Evolutionary conservation across 1,139 yeast genomes (phyloP).

Genomic region (Hansenula sp.): DNA sequence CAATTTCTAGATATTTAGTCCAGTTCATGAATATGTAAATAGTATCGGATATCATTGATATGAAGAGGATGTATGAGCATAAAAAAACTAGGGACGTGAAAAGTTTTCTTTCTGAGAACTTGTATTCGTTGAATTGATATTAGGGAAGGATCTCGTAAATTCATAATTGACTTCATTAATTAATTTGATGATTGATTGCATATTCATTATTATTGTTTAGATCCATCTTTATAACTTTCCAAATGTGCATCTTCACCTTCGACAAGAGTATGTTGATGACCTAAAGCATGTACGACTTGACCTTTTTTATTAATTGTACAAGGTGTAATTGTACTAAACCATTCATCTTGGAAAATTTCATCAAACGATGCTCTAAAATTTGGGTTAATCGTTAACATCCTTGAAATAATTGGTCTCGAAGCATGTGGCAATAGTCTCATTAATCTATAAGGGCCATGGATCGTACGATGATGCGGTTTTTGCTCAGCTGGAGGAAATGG

Average conservation of each 20-base stretch:
- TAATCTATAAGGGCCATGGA: constrained; percentile 81
- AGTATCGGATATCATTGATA: too few relatives aligned
- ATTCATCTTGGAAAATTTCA: constrained; percentile 64
- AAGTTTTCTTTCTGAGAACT: too few relatives aligned
- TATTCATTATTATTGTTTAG: not conserved
- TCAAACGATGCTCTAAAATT: constrained; percentile 62
- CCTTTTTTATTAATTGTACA: constrained; percentile 45
- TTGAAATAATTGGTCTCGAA: constrained; percentile 70
- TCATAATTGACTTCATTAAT: too few relatives aligned
- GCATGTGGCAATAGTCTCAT: constrained; percentile 85
- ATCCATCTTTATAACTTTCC: constrained; percentile 34
- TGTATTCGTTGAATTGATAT: too few relatives aligned
- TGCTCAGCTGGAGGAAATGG: constrained; percentile 10
- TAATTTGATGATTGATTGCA: too few relatives aligned
- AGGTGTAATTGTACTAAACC: constrained; percentile 58
- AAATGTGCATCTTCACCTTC: constrained; percentile 43
- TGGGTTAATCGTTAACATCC: constrained; percentile 73
- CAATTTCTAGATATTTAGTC: too few relatives aligned
- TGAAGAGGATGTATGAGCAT: too few relatives aligned
- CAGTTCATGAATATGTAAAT: too few relatives aligned
- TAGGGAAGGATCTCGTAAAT: too few relatives aligned
- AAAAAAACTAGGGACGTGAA: too few relatives aligned
- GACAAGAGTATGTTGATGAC: constrained; percentile 56
- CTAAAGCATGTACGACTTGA: constrained; percentile 39
- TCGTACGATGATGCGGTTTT: constrained; percentile 16